Evolutionary conservation across 1,139 yeast species (phyloP), one percentile per base, ranked within the genome.

Genomic region (Protomyces inouyei): DNA sequence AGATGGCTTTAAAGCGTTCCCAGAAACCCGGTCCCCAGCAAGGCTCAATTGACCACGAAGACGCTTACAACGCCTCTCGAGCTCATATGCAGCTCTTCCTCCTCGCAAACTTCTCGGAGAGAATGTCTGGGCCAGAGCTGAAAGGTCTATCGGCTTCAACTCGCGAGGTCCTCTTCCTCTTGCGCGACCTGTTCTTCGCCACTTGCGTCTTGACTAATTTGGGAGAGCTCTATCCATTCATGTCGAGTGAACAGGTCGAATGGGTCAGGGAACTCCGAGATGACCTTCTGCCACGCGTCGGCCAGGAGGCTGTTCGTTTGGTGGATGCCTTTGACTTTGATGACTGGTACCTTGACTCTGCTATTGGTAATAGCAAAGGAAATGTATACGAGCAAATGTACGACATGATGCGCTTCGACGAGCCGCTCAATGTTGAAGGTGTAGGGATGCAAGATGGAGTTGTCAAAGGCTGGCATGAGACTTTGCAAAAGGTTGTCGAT

Each of bases 251-350:
- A 25, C 77, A 76, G 63, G 70, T 79, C 35, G 74, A 72, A 65
- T 65, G 67, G 51, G 72, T 78, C 52, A 73, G 77, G 37, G 68
- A 66, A 32, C 72, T 73, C 16, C 78, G 77, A 52, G 75, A 76
- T 68, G 71, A 70, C 48, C 75, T 76, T 70, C 74, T 78, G 66
- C 71, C 69, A 60, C 68, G 67, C 66, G 75, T 78, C 16, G 74
- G 97, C 75, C 85, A 85, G 56, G 86, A 87, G 72, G 87, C 86
- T 65, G 84, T 90, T 73, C 88, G 89, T 23, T 80, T 88, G 71
- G 88, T 96, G n/a, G 98, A 92, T 76, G 83, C 96, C 5, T 92
- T 92, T 82, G 86, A 87, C 77, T 82, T 87, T 72, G 84, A 92
- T 48, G 97, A 92, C 76, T 88, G 83, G 78, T 83, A 87, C 77